Conservation (phyloP, 2,329 filamentous ascomycete genomes). For the Alternaria postmessia region DNA sequence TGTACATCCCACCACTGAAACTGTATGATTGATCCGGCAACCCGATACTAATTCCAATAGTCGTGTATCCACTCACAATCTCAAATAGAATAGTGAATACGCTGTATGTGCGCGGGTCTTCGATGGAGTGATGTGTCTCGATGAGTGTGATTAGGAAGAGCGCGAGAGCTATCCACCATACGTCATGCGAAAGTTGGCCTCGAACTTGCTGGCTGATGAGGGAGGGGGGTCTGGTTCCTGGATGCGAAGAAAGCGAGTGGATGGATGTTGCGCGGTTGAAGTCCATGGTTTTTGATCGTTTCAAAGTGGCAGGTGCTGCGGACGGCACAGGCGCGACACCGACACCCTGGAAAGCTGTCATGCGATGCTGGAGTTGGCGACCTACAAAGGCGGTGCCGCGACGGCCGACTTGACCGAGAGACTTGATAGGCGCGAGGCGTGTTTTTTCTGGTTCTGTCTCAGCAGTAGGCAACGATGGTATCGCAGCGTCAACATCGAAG, state of each 20-base stretch:
- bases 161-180: constrained; percentile 34
- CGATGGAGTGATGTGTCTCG: constrained; percentile 33
- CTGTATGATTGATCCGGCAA: constrained; percentile 31
- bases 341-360: constrained; percentile 34
- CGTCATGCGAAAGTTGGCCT: constrained; percentile 33
- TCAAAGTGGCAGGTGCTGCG: constrained; percentile 13
- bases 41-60: constrained; percentile 32
- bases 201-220: constrained; percentile 33
- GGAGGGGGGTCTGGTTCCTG: constrained; percentile 23
- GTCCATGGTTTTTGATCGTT: constrained; percentile 25
- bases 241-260: constrained; percentile 26
- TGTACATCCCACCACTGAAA: constrained; percentile 33
- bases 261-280: constrained; percentile 28
- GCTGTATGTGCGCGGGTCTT: constrained; percentile 29
- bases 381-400: constrained; percentile 33
- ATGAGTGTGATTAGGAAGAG: constrained; percentile 35
- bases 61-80: constrained; percentile 34
- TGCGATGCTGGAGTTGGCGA: constrained; percentile 29
- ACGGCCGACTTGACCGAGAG: constrained; percentile 17
- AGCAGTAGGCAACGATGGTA: constrained; percentile 17
- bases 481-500: constrained; percentile 28
- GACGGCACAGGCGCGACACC: constrained; percentile 24
- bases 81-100: constrained; percentile 33
- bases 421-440: constrained; percentile 12
- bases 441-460: constrained; percentile 14